A percentile compares a stretch with the other conserved stretches of the same genome.
Conservation (phyloP, 129 eudicot species). For the Tagetes patula region DNA sequence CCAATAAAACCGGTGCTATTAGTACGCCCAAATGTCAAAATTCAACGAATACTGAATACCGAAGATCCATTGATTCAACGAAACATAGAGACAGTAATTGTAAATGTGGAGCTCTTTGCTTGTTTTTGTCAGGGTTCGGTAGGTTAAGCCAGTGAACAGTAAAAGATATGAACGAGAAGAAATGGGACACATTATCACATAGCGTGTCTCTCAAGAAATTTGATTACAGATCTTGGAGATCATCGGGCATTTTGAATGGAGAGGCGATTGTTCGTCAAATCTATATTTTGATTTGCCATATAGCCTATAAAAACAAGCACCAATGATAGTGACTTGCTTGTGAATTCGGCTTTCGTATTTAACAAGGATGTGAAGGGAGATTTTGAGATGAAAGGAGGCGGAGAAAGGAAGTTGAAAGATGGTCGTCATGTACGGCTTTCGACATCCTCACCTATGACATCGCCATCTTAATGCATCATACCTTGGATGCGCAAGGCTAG, state of each 20-base stretch:
- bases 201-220: slow-evolving; percentile 75
- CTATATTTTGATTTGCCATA: slow-evolving; percentile 78
- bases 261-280: slow-evolving; percentile 45
- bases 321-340: slow-evolving; percentile 63
- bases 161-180: slow-evolving; percentile 35
- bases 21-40: slow-evolving; percentile 25
- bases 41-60: neutral
- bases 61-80: slow-evolving; percentile 8
- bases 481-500: slow-evolving; percentile 49
- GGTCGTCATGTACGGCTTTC: slow-evolving; percentile 69
- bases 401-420: slow-evolving; percentile 37
- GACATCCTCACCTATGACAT: slow-evolving; percentile 43
- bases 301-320: slow-evolving; percentile 65
- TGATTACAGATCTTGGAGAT: slow-evolving; percentile 83
- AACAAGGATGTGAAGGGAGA: slow-evolving; percentile 67
- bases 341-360: slow-evolving; percentile 66
- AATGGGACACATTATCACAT: slow-evolving; percentile 46
- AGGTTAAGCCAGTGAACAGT: slow-evolving; percentile 62
- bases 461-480: slow-evolving; percentile 48
- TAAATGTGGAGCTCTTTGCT: slow-evolving; percentile 78
- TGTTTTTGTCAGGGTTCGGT: slow-evolving; percentile 74
- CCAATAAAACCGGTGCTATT: slow-evolving; percentile 17
- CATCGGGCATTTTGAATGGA: slow-evolving; percentile 47
- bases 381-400: slow-evolving; percentile 36
- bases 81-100: slow-evolving; percentile 45